phyloP scores from a whole-genome alignment of 1,284 basidiomycete genomes.

The Ganoderma meredithae region DNA sequence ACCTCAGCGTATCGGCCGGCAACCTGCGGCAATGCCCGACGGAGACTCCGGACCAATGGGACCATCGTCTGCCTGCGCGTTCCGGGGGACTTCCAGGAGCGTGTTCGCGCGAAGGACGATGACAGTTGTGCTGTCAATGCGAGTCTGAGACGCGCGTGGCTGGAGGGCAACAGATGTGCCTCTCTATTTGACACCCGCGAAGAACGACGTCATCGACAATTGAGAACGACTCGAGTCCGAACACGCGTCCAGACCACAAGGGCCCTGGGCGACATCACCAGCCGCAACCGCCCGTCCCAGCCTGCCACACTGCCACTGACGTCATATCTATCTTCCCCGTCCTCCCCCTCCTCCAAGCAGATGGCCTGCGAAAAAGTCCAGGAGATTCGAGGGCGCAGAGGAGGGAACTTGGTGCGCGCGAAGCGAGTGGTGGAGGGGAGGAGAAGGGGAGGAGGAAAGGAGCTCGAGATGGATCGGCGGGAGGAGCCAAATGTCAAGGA shows the following conservation, averaged over 20 bases:
- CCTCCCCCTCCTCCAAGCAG: background rate
- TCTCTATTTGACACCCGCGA: too few species aligned
- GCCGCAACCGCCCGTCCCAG: background rate
- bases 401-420: background rate
- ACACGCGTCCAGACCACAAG: background rate
- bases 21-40: slow-evolving; percentile 2
- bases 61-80: background rate
- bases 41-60: background rate
- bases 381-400: background rate
- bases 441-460: background rate
- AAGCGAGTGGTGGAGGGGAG: background rate
- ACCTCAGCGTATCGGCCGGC: background rate
- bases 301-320: slow-evolving; percentile 20
- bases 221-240: background rate
- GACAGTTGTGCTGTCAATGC: background rate
- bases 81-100: too few species aligned
- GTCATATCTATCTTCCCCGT: slow-evolving; percentile 20
- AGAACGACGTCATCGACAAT: background rate
- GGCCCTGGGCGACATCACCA: background rate
- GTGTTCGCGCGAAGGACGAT: background rate
- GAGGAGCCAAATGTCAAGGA: slow-evolving; percentile 1
- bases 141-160: background rate
- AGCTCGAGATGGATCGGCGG: background rate
- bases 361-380: background rate
- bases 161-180: too few species aligned